Conservation (phyloP, 768 basidiomycete species). For the Chiua virens region DNA sequence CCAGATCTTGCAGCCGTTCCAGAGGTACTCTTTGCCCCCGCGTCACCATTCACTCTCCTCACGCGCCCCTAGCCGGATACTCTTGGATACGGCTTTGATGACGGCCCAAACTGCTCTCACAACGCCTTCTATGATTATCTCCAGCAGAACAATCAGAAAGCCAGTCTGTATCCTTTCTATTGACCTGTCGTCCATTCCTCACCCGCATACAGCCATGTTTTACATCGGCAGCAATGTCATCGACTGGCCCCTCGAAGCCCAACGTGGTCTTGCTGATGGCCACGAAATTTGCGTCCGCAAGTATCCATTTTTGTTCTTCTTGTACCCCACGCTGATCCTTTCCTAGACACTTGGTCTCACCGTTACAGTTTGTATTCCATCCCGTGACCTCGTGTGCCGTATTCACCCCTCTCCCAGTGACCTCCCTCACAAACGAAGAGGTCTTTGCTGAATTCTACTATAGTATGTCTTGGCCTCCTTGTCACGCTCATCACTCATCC, state of each 20-base stretch:
- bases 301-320: slow-evolving; percentile 23
- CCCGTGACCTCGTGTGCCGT: neutral
- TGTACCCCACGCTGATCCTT: neutral
- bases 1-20: slow-evolving; percentile 48
- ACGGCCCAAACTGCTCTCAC: slow-evolving; percentile 65
- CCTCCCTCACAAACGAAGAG: slow-evolving; percentile 56
- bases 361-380: slow-evolving; percentile 43
- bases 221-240: slow-evolving; percentile 60
- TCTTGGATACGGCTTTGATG: slow-evolving; percentile 62
- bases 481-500: slow-evolving; percentile 1
- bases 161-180: slow-evolving; percentile 31
- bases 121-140: slow-evolving; percentile 62
- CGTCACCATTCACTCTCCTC: neutral
- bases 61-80: slow-evolving; percentile 40
- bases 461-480: slow-evolving; percentile 37
- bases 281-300: slow-evolving; percentile 63
- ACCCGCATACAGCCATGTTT: slow-evolving; percentile 48
- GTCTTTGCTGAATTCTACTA: slow-evolving; percentile 82
- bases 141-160: slow-evolving; percentile 52
- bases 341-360: slow-evolving; percentile 33
- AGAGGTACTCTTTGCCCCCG: slow-evolving; percentile 37
- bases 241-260: slow-evolving; percentile 56
- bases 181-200: neutral
- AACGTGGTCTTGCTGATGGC: slow-evolving; percentile 52
- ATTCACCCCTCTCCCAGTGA: slow-evolving; percentile 40